These are phyloP conservation scores for Xanthoconium purpureum DNA, from an alignment of 768 basidiomycete species.

Conservation along the genomic window DNA sequence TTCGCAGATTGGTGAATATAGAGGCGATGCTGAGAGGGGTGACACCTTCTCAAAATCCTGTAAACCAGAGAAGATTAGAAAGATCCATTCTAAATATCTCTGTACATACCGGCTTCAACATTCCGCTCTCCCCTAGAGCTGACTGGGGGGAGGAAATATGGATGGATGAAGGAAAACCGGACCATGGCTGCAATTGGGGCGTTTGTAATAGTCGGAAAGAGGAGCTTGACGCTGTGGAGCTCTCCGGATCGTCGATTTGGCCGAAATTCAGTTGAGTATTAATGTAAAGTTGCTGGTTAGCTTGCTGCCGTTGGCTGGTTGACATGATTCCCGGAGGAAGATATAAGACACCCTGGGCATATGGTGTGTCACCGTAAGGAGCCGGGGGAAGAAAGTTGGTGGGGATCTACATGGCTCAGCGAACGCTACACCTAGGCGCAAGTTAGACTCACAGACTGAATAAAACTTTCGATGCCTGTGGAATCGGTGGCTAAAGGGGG, in stretches of 20 bases:
- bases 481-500: background rate
- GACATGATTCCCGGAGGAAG: background rate
- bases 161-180: background rate
- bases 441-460: constrained; percentile 12
- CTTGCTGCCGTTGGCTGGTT: constrained; percentile 6
- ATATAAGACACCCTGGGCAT: background rate
- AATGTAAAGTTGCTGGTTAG: constrained; percentile 15
- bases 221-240: constrained; percentile 17
- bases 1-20: constrained; percentile 2
- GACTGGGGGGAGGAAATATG: constrained; percentile 10
- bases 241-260: constrained; percentile 8
- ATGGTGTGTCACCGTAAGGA: background rate
- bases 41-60: constrained; percentile 11
- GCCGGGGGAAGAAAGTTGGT: background rate
- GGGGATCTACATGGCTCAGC: constrained; percentile 10
- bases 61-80: background rate
- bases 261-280: constrained; percentile 14
- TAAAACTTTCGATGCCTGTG: background rate
- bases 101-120: constrained; percentile 11
- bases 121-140: background rate
- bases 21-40: constrained; percentile 13
- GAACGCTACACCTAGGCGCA: background rate
- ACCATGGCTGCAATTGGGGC: constrained; percentile 1
- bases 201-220: constrained; percentile 11
- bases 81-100: background rate